These are phyloP conservation scores for Artemisia tridentata DNA, from an alignment of 129 eudicot genomes.

Conservation along the genomic window DNA sequence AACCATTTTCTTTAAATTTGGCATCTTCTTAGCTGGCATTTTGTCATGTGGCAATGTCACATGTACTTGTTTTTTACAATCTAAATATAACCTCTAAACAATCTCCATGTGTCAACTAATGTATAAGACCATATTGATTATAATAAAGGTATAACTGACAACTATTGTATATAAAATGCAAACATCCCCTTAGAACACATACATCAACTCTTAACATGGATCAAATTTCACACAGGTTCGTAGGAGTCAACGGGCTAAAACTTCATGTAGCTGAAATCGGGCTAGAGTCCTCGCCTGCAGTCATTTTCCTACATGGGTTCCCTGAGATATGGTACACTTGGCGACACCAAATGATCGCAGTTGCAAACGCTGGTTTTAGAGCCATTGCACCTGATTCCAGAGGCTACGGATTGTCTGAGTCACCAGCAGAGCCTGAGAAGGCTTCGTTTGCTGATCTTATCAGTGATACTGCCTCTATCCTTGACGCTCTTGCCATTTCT, in stretches of 20 bases:
- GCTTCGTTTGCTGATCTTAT: constrained; percentile 22
- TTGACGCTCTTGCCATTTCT: constrained; percentile 23
- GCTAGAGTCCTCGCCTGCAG: constrained; percentile 13
- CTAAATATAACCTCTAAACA: no score
- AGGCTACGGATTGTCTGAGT: constrained; percentile 33
- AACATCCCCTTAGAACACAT: not conserved
- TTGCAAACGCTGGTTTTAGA: constrained; percentile 28
- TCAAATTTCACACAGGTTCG: constrained; percentile 19
- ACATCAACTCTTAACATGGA: constrained; percentile 8
- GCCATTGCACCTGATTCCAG: constrained; percentile 31
- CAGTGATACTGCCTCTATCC: constrained; percentile 13
- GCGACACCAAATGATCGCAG: constrained; percentile 33
- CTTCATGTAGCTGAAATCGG: constrained; percentile 34
- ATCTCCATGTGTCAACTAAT: no score
- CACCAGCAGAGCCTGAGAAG: constrained; percentile 23
- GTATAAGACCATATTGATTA: no score
- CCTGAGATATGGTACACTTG: constrained; percentile 34
- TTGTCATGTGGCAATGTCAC: no score
- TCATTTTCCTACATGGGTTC: constrained; percentile 28
- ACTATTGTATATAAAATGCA: no score
- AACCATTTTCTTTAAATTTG: no score
- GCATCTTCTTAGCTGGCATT: no score
- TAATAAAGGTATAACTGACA: no score
- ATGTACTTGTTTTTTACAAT: no score
- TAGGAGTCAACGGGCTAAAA: constrained; percentile 20